These are phyloP conservation scores for Aristolochia contorta DNA, from an alignment of 164 flowering plant species.

Conservation along the genomic window DNA sequence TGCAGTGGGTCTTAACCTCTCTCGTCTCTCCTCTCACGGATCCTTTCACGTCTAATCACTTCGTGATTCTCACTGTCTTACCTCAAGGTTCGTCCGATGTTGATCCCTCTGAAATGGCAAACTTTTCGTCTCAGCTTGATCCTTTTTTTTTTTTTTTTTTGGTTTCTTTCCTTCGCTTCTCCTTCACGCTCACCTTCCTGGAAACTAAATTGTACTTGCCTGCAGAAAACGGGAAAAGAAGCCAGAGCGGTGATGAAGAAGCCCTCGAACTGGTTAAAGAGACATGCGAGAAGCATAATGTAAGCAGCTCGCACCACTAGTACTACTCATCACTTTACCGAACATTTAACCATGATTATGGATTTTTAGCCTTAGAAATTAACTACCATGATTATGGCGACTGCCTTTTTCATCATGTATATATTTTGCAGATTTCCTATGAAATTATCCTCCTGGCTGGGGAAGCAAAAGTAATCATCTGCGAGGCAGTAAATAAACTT, in stretches of 20 bases:
- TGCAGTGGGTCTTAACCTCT: conserved; percentile 15
- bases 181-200: not conserved
- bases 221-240: not conserved
- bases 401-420: too few species aligned
- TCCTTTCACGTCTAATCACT: conserved; percentile 1
- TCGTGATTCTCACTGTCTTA: conserved; percentile 5
- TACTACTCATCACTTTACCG: too few species aligned
- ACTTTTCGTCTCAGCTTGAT: too few species aligned
- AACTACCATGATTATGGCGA: too few species aligned
- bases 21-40: not conserved
- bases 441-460: conserved; percentile 11
- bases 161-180: not conserved
- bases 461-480: conserved; percentile 12
- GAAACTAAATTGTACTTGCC: not conserved
- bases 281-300: conserved; percentile 10
- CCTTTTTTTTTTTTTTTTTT: not conserved
- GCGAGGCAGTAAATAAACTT: conserved; percentile 13
- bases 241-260: conserved; percentile 1
- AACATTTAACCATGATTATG: too few species aligned
- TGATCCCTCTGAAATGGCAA: not conserved
- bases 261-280: conserved; percentile 4
- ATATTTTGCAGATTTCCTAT: conserved; percentile 9
- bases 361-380: too few species aligned
- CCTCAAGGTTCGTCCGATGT: not conserved
- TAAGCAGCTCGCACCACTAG: conserved; percentile 1